Evolutionary conservation across 768 basidiomycete species (phyloP).

Genomic region (Serendipita sp.): DNA sequence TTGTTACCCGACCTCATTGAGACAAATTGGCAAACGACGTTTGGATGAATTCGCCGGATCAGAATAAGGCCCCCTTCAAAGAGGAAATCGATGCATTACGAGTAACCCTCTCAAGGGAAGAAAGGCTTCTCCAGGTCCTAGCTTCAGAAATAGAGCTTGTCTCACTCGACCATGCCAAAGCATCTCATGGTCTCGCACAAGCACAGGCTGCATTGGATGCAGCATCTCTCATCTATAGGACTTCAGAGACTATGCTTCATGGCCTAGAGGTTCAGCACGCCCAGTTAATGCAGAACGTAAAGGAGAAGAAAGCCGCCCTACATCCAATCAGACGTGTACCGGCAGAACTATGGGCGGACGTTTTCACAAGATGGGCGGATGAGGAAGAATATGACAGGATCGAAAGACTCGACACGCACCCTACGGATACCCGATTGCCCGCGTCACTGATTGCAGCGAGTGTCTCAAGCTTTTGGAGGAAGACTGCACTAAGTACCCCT

Average conservation of each 20-base stretch:
- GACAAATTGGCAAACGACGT: not conserved
- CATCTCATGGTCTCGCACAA: not conserved
- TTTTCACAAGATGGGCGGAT: conserved; percentile 3
- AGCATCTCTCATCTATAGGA: not conserved
- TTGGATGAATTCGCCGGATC: not conserved
- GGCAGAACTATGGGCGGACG: not conserved
- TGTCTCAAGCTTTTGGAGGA: not conserved
- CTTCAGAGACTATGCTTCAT: not conserved
- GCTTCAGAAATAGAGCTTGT: not conserved
- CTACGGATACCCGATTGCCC: not conserved
- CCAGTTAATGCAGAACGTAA: not conserved
- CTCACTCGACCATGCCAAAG: not conserved
- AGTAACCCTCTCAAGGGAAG: not conserved
- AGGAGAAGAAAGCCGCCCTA: not conserved
- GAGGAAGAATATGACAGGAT: not conserved
- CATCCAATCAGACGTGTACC: conserved; percentile 4
- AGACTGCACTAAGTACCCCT: not conserved
- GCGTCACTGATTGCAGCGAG: not conserved
- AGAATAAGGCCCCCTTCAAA: conserved; percentile 1
- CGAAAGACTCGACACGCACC: not conserved
- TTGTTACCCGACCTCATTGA: not conserved
- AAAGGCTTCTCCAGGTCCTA: not conserved
- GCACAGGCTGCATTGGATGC: conserved; percentile 1
- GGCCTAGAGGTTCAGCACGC: not conserved
- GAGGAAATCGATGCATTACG: not conserved